Conservation (phyloP, 805 yeast species). For the Lipomyces japonicus region DNA sequence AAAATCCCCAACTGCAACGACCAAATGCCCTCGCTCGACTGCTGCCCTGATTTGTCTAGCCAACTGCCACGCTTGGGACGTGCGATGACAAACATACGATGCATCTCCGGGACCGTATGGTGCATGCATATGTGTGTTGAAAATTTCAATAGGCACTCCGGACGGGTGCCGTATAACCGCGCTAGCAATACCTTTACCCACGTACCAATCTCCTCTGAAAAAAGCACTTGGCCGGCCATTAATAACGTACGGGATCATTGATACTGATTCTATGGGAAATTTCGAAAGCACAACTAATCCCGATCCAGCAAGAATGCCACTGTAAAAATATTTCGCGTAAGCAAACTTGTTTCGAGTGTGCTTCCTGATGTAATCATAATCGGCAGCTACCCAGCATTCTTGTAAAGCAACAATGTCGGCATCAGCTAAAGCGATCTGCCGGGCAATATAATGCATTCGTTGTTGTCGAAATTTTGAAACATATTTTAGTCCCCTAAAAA, state of each 20-base stretch:
- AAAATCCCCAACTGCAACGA: slow-evolving; percentile 87
- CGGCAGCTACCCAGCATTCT: slow-evolving; percentile 86
- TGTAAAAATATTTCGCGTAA: slow-evolving; percentile 60
- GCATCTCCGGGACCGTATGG: slow-evolving; percentile 91
- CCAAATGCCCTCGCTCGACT: slow-evolving; percentile 72
- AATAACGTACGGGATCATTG: slow-evolving; percentile 78
- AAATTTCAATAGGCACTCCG: slow-evolving; percentile 57
- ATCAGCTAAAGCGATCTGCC: slow-evolving; percentile 49
- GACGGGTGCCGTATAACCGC: slow-evolving; percentile 56
- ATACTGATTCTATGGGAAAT: slow-evolving; percentile 75
- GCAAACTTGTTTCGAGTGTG: slow-evolving; percentile 52
- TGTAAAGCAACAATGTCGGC: slow-evolving; percentile 91
- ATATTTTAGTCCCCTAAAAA: slow-evolving; percentile 75
- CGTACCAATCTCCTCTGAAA: slow-evolving; percentile 94
- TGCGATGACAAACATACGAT: slow-evolving; percentile 81
- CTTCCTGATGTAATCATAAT: slow-evolving; percentile 63
- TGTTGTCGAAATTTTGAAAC: slow-evolving; percentile 67
- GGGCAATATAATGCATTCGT: slow-evolving; percentile 72
- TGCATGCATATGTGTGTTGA: slow-evolving; percentile 95
- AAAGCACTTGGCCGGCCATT: slow-evolving; percentile 95
- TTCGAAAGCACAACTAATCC: slow-evolving; percentile 83
- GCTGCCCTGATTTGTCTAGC: slow-evolving; percentile 61
- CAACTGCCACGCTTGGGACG: slow-evolving; percentile 96
- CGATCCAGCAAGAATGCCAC: slow-evolving; percentile 86
- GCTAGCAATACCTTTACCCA: slow-evolving; percentile 83